phyloP scores from a whole-genome alignment of 192 early-diverging fungal genomes.

The Linnemannia zychae region DNA sequence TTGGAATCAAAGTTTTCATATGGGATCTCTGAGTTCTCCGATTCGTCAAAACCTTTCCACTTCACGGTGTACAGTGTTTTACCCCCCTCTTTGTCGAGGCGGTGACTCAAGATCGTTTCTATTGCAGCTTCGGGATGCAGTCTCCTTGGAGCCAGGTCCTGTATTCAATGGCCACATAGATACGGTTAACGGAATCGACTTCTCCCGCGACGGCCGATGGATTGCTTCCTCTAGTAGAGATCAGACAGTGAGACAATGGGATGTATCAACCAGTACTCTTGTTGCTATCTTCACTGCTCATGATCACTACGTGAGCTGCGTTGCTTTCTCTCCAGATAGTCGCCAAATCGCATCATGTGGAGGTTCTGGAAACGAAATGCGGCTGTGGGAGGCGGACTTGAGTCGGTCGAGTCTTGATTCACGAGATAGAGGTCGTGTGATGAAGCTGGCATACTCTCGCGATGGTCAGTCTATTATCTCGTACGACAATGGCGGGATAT shows the following conservation, averaged over 20 bases:
- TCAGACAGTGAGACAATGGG: neutral
- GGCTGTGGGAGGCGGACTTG: neutral
- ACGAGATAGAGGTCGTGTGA: neutral
- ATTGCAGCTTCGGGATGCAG: slow-evolving; percentile 1
- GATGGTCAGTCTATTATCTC: no score
- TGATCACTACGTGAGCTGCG: neutral
- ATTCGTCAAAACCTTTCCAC: no score
- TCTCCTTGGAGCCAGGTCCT: neutral
- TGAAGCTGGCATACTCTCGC: neutral
- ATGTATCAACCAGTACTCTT: neutral
- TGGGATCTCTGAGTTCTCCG: no score
- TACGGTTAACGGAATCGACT: neutral
- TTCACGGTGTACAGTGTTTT: no score
- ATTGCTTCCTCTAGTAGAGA: neutral
- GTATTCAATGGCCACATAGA: neutral
- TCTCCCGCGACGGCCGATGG: neutral
- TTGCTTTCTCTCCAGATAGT: neutral
- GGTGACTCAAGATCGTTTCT: no score
- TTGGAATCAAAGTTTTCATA: no score
- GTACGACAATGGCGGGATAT: no score
- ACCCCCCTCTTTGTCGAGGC: no score
- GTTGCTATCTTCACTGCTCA: neutral
- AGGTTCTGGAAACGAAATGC: neutral
- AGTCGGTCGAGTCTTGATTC: neutral
- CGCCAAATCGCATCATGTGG: slow-evolving; percentile 9